A percentile compares a stretch with the other conserved stretches of the same genome.
Conservation (phyloP, 116 monocot genomes). For the Dioscorea cayenensis region DNA sequence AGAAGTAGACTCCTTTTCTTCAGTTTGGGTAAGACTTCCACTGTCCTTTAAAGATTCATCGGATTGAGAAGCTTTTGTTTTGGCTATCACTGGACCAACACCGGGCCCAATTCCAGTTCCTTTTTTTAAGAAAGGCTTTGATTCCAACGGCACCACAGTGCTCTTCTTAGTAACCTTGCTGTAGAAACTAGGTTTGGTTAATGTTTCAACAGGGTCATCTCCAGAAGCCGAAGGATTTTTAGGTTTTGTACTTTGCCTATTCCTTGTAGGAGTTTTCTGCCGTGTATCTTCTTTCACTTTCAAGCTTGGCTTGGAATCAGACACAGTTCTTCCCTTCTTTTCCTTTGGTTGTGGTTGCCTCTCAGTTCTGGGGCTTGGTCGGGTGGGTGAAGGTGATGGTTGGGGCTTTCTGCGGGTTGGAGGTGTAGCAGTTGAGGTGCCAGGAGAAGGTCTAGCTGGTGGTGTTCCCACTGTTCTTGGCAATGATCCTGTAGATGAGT, state of each 20-base stretch:
- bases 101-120: constrained; percentile 33
- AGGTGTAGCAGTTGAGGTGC: constrained; percentile 14
- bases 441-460: constrained; percentile 32
- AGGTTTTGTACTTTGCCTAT: constrained; percentile 33
- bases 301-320: constrained; percentile 28
- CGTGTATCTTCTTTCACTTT: constrained; percentile 52
- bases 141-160: constrained; percentile 84
- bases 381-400: constrained; percentile 30
- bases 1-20: constrained; percentile 29
- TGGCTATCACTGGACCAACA: constrained; percentile 18
- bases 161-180: constrained; percentile 84
- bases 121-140: constrained; percentile 81
- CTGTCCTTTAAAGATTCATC: constrained; percentile 43
- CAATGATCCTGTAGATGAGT: constrained; percentile 39
- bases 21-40: constrained; percentile 31
- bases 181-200: constrained; percentile 65
- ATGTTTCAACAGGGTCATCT: constrained; percentile 35
- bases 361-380: constrained; percentile 37
- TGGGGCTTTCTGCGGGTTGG: constrained; percentile 39
- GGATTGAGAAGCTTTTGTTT: constrained; percentile 37
- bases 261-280: constrained; percentile 27
- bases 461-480: constrained; percentile 40
- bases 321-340: constrained; percentile 21
- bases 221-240: constrained; percentile 21
- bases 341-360: constrained; percentile 31